These are phyloP conservation scores for Posidonia oceanica DNA, from an alignment of 116 monocot genomes.

Conservation along the genomic window DNA sequence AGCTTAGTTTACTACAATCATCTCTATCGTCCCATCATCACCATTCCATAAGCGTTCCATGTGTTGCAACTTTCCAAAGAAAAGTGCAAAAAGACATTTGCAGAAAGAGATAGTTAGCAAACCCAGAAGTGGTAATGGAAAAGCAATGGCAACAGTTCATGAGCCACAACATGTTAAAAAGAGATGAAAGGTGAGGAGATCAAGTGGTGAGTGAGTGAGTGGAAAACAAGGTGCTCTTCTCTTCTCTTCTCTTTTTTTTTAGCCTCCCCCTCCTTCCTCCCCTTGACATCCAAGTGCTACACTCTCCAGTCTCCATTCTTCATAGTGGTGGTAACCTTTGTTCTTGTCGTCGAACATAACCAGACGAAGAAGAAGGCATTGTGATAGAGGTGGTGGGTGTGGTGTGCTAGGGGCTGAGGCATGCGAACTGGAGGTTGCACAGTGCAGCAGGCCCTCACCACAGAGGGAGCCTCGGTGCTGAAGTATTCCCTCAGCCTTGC, in stretches of 20 bases:
- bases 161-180: conserved; percentile 10
- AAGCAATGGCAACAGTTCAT: conserved; percentile 23
- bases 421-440: conserved; percentile 75
- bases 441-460: conserved; percentile 85
- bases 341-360: no score
- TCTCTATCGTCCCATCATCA: conserved; percentile 3
- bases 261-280: not conserved
- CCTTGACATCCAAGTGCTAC: not conserved
- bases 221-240: not conserved
- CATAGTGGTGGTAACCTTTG: no score
- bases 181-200: conserved; percentile 3
- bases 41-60: not conserved
- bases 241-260: not conserved
- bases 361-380: not conserved
- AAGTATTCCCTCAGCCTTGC: conserved; percentile 69
- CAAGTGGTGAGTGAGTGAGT: not conserved
- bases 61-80: conserved; percentile 1
- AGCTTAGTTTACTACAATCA: not conserved
- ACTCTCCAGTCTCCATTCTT: no score
- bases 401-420: conserved; percentile 12
- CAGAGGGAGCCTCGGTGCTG: conserved; percentile 75
- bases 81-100: conserved; percentile 8
- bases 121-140: conserved; percentile 22
- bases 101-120: conserved; percentile 23
- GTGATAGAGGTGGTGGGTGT: not conserved